These are phyloP conservation scores for Geotrichum fermentans DNA, from an alignment of 1,139 yeast species.

Conservation along the genomic window DNA sequence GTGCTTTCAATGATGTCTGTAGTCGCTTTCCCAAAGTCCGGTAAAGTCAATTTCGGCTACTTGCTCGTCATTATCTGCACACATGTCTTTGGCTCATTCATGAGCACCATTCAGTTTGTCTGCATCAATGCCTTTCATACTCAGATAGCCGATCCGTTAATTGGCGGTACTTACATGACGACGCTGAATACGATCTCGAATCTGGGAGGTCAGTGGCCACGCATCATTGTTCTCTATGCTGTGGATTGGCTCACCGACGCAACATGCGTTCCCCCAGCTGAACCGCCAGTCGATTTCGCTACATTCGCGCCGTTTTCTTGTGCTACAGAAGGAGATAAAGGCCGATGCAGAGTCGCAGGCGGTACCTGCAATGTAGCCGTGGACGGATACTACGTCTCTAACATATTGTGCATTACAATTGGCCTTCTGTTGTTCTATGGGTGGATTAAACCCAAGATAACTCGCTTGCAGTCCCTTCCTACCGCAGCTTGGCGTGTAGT, in stretches of 20 bases:
- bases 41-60: slow-evolving; percentile 46
- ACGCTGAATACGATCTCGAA: slow-evolving; percentile 86
- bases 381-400: slow-evolving; percentile 85
- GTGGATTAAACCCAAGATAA: slow-evolving; percentile 61
- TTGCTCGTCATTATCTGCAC: slow-evolving; percentile 69
- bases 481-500: slow-evolving; percentile 63
- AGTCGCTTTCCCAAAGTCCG: slow-evolving; percentile 60
- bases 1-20: slow-evolving; percentile 70
- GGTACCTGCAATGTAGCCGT: slow-evolving; percentile 53
- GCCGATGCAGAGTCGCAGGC: slow-evolving; percentile 47
- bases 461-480: slow-evolving; percentile 58
- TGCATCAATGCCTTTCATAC: slow-evolving; percentile 94
- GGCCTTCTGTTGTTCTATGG: slow-evolving; percentile 61
- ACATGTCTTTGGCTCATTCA: slow-evolving; percentile 81
- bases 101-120: slow-evolving; percentile 93
- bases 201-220: slow-evolving; percentile 98
- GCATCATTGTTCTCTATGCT: slow-evolving; percentile 65
- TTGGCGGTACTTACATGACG: slow-evolving; percentile 98
- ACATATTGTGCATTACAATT: slow-evolving; percentile 59
- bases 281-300: slow-evolving; percentile 24
- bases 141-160: slow-evolving; percentile 86
- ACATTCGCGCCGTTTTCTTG: slow-evolving; percentile 41
- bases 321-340: slow-evolving; percentile 43
- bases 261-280: slow-evolving; percentile 43
- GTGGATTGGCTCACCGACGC: slow-evolving; percentile 75